Conservation (phyloP, 306 rosid genomes). For the Gastrolobium bilobum region DNA sequence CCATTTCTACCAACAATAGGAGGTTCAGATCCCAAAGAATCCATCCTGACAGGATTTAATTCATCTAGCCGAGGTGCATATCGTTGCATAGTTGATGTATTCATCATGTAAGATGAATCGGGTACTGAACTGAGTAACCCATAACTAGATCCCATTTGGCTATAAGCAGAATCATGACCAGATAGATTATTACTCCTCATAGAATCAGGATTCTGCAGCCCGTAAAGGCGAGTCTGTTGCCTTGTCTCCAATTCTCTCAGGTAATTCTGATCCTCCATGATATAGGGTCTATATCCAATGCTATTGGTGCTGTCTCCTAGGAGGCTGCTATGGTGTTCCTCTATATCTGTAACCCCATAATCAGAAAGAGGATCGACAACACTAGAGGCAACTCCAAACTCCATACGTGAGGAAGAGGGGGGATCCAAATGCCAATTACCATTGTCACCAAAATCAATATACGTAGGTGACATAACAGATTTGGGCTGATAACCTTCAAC, state of each 20-base stretch:
- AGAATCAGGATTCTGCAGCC: conserved; percentile 51
- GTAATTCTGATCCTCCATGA: conserved; percentile 49
- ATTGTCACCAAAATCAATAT: conserved; percentile 43
- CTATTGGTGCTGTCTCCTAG: conserved; percentile 43
- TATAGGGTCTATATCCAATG: conserved; percentile 50
- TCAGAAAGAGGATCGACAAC: conserved; percentile 45
- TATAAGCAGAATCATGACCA: conserved; percentile 51
- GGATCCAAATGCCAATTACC: conserved; percentile 48
- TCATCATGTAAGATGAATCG: conserved; percentile 52
- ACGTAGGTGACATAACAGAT: conserved; percentile 44
- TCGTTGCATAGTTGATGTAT: conserved; percentile 65
- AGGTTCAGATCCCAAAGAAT: conserved; percentile 50
- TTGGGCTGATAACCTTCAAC: conserved; percentile 41
- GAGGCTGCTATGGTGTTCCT: conserved; percentile 48
- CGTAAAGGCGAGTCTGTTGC: conserved; percentile 50
- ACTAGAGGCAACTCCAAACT: conserved; percentile 40
- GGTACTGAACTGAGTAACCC: conserved; percentile 38
- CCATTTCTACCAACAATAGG: conserved; percentile 41
- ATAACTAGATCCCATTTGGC: conserved; percentile 46
- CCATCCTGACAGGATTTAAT: conserved; percentile 55
- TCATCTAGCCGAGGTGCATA: conserved; percentile 76
- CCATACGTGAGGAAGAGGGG: conserved; percentile 39
- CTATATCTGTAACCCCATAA: conserved; percentile 50
- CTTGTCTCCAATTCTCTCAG: conserved; percentile 53
- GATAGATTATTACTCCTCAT: conserved; percentile 41